Conservation (phyloP, 2,329 filamentous ascomycete genomes). For the Chlorencoelia australis region DNA sequence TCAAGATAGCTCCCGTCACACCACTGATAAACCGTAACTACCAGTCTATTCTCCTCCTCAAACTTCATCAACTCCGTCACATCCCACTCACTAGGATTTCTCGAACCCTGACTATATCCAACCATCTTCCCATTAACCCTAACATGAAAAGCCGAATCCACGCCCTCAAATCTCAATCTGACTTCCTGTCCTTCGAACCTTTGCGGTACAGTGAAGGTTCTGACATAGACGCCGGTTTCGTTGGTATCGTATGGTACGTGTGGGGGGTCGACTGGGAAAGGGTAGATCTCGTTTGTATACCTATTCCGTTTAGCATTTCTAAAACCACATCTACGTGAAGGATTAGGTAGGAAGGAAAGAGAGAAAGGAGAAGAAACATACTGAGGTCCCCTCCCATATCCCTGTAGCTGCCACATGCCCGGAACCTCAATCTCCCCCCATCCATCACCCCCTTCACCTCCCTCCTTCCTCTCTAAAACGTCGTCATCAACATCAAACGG, state of each 20-base stretch:
- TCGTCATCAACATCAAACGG: no score
- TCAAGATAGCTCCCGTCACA: conserved; percentile 61
- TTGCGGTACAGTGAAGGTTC: conserved; percentile 36
- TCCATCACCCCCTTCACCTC: conserved; percentile 1
- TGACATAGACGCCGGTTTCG: conserved; percentile 42
- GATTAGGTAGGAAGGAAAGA: no score
- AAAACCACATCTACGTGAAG: no score
- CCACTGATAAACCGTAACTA: conserved; percentile 61
- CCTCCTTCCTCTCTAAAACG: no score
- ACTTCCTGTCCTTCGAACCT: conserved; percentile 38
- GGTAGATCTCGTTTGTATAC: conserved; percentile 59
- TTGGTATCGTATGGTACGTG: conserved; percentile 43
- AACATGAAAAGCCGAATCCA: conserved; percentile 61
- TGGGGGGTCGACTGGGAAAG: conserved; percentile 56
- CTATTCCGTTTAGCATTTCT: no score
- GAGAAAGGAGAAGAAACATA: no score
- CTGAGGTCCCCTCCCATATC: conserved; percentile 52
- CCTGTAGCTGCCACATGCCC: conserved; percentile 61
- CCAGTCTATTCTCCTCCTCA: conserved; percentile 41
- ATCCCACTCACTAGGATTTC: conserved; percentile 63
- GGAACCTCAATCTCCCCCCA: conserved; percentile 43
- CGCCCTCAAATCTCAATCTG: conserved; percentile 58
- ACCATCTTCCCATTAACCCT: conserved; percentile 55
- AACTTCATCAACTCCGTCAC: conserved; percentile 41
- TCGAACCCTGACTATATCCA: conserved; percentile 58